Evolutionary conservation across 148 eudicot genomes (phyloP), one percentile per base, ranked within the genome.

Genomic region (Amaranthus hypochondriacus): DNA sequence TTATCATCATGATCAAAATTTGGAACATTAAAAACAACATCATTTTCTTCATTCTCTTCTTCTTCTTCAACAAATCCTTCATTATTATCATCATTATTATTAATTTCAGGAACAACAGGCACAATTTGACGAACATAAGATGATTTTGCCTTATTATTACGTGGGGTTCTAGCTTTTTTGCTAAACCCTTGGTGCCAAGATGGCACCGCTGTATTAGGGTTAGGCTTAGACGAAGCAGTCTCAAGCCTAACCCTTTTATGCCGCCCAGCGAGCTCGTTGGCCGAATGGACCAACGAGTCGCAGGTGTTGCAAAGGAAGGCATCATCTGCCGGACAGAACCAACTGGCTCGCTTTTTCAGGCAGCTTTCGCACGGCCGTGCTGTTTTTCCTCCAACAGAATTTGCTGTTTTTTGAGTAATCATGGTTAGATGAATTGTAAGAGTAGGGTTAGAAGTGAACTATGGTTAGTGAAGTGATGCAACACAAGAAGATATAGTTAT

Each of bases 251-350:
- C 80, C 21, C 90, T 71, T 42, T 87, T 84, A 54, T 87, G 90
- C 1, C 86, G 77, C 56, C 90, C 77, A 3, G 87, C 87, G 59
- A 87, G 68, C 71, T 78, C 82, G 74, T 87, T 87, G 1, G 90
- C 90, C 8, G 81, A 83, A 58, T 87, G 90, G 15, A 87, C 86
- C 4, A 81, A 52, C 5, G 74, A 64, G 75, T 87, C 90, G 56
- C 87, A 87, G 13, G 67, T 62, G 66, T 84, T 87, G 69, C 90
- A 87, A 39, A 87, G 90, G 63, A 87, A 87, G 54, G 90, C 90
- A 48, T 87, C 90, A 51, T 87, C 90, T 0, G 87, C 84, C 5
- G 84, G 64, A 28, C 90, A 87, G 58, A 78, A 87, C 87, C 87
- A 87, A 18, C 90, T 66, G 6, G 90, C 90, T 57, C 90, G 66